Conservation (phyloP, 2,329 filamentous ascomycete species). For the Xylariaceae sp. region DNA sequence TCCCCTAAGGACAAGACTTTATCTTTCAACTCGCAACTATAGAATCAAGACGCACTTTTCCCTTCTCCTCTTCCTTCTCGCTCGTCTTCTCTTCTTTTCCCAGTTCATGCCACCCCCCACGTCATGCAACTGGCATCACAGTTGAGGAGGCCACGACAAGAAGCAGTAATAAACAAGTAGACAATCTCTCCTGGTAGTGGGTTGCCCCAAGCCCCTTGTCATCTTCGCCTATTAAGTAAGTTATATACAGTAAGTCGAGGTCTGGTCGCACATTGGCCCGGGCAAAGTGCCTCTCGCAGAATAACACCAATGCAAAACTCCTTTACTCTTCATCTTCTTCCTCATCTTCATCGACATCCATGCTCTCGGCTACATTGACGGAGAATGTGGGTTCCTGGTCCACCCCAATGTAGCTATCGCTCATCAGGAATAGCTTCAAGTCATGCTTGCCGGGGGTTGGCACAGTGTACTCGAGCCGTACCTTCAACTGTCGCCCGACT, state of each 20-base stretch:
- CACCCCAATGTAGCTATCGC: slow-evolving; percentile 92
- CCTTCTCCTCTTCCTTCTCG: background rate
- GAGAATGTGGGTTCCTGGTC: slow-evolving; percentile 92
- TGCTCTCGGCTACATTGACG: slow-evolving; percentile 80
- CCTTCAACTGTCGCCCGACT: slow-evolving; percentile 69
- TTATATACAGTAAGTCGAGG: slow-evolving; percentile 31
- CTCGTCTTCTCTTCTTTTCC: background rate
- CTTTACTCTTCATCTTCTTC: slow-evolving; percentile 57
- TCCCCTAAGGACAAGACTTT: background rate
- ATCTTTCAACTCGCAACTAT: background rate
- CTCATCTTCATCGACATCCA: slow-evolving; percentile 90
- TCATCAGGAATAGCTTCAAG: slow-evolving; percentile 90
- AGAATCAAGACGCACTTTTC: too few species aligned
- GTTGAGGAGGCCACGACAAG: background rate
- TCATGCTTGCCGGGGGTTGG: slow-evolving; percentile 78
- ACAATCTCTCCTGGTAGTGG: slow-evolving; percentile 11
- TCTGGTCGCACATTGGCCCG: slow-evolving; percentile 23
- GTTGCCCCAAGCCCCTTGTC: slow-evolving; percentile 10
- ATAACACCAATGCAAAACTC: slow-evolving; percentile 12
- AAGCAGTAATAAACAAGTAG: background rate
- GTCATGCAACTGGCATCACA: background rate
- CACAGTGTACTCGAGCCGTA: slow-evolving; percentile 82
- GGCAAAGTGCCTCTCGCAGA: slow-evolving; percentile 24
- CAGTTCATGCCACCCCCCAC: background rate
- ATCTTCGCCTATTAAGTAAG: slow-evolving; percentile 25